A percentile compares a stretch with the other conserved stretches of the same genome.
phyloP scores from a whole-genome alignment of 306 rosid genomes.

The Castanopsis chinensis region DNA sequence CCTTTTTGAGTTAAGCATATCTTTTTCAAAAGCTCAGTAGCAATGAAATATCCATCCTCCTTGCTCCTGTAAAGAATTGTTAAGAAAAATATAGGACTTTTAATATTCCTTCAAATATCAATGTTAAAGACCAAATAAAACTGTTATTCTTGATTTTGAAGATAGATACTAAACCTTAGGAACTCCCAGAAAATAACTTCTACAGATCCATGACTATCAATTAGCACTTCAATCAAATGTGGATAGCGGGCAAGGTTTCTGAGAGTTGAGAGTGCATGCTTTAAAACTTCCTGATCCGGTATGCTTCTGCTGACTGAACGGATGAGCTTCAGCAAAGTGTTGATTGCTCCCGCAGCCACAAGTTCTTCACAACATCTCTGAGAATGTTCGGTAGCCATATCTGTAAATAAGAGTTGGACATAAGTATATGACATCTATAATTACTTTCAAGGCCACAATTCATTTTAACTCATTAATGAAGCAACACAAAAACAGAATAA shows the following conservation, averaged over 20 bases:
- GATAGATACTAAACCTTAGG: conserved; percentile 41
- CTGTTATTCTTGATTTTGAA: not conserved
- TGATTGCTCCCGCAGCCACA: conserved; percentile 77
- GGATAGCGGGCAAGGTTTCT: conserved; percentile 83
- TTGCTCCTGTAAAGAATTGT: conserved; percentile 61
- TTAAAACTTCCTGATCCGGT: conserved; percentile 78
- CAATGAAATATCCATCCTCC: conserved; percentile 75
- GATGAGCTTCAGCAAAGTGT: conserved; percentile 66
- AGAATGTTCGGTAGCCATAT: conserved; percentile 81
- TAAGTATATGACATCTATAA: not conserved
- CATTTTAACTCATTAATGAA: not conserved
- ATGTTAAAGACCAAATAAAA: not conserved
- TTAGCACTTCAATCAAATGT: conserved; percentile 58
- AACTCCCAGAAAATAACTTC: conserved; percentile 63
- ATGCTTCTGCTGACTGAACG: conserved; percentile 79
- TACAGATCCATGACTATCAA: conserved; percentile 46
- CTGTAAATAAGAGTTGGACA: conserved; percentile 34
- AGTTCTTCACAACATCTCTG: conserved; percentile 89
- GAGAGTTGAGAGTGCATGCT: conserved; percentile 79
- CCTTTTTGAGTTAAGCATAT: conserved; percentile 59
- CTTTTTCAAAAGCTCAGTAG: conserved; percentile 70
- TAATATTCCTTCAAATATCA: not conserved
- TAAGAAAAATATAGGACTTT: not conserved
- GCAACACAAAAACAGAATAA: not conserved
- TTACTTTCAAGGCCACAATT: not conserved